These are phyloP conservation scores for Aleurites moluccanus DNA, from an alignment of 441 rosid genomes.

Conservation along the genomic window DNA sequence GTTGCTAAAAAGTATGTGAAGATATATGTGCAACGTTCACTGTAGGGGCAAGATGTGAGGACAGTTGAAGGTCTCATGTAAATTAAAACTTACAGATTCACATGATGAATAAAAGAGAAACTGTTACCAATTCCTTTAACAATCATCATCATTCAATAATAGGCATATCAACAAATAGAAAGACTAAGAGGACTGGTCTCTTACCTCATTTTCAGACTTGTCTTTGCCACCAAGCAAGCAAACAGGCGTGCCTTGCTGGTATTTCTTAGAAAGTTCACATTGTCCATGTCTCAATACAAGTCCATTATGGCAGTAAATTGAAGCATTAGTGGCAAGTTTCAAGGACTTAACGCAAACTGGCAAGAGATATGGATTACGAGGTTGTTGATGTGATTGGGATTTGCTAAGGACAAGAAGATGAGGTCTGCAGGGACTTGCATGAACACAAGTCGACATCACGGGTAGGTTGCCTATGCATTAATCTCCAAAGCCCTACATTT, in stretches of 20 bases:
- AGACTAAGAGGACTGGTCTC: neutral
- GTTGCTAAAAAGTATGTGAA: neutral
- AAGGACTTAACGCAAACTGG: slow-evolving; percentile 18
- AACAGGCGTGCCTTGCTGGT: slow-evolving; percentile 29
- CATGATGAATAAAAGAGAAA: neutral
- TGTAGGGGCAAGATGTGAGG: too few relatives aligned
- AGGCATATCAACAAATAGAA: neutral
- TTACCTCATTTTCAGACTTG: slow-evolving; percentile 48
- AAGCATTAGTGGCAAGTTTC: slow-evolving; percentile 29
- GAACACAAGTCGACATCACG: slow-evolving; percentile 46
- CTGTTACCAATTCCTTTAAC: neutral
- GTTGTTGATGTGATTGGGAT: slow-evolving; percentile 12
- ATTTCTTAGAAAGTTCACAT: slow-evolving; percentile 18
- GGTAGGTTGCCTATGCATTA: slow-evolving; percentile 6
- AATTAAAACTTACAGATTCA: neutral
- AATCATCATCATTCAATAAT: neutral
- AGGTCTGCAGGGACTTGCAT: slow-evolving; percentile 37
- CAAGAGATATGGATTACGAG: neutral
- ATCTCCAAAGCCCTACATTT: slow-evolving; percentile 16
- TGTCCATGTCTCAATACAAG: slow-evolving; percentile 30
- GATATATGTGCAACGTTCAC: too few relatives aligned
- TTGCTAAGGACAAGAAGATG: neutral
- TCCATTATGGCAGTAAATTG: slow-evolving; percentile 20
- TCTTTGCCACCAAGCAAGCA: slow-evolving; percentile 62
- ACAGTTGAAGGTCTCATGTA: too few relatives aligned